Evolutionary conservation across 176 grass and related monocot genomes (phyloP), one percentile per base, ranked within the genome.

Genomic region (Carex kokanica): DNA sequence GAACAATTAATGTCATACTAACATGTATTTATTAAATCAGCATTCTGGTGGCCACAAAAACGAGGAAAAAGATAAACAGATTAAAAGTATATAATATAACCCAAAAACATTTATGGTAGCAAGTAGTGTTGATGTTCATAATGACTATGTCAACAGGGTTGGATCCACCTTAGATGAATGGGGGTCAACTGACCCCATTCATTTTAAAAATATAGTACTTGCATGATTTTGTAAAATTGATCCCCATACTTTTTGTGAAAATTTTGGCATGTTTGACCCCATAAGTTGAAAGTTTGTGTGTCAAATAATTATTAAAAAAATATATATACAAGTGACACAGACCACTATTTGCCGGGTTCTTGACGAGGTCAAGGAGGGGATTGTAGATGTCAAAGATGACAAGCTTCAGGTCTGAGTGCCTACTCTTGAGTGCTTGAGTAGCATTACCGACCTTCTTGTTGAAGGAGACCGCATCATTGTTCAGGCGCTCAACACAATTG

Each of bases 321-420:
- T 40, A 38, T 5, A 5, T 38, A 38, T 38, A 38, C 0, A 38
- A 38, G 36, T 1, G 21, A 20, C 6, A 23, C 18, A 34, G 88
- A 95, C 96, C 96, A 31, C 74, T 89, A 49, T 17, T 91, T 2
- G 52, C 61, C 16, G 96, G 96, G 89, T 93, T 86, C 47, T 13
- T 73, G 88, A 95, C 77, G 68, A 99, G 84, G 86, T 93, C 72
- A 29, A 90, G 83, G 3, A 99, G 96, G 82, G 96, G 96, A 63
- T 86, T 94, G 88, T 99, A 95, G 87, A 95, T 93, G 91, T 95
- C 96, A 21, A 98, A 91, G 61, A 95, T 67, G 59, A 99, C 91
- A 78, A 99, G 93, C 93, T 93, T 99, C 41, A 99, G 89, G 68
- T 95, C 84, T 2, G 84, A 31, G 74, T 86, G 93, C 17, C 17